Percentiles rank a stretch among this genome's conserved stretches.
Conservation (phyloP, 495 filamentous ascomycete genomes). For the Neurospora sp. region DNA sequence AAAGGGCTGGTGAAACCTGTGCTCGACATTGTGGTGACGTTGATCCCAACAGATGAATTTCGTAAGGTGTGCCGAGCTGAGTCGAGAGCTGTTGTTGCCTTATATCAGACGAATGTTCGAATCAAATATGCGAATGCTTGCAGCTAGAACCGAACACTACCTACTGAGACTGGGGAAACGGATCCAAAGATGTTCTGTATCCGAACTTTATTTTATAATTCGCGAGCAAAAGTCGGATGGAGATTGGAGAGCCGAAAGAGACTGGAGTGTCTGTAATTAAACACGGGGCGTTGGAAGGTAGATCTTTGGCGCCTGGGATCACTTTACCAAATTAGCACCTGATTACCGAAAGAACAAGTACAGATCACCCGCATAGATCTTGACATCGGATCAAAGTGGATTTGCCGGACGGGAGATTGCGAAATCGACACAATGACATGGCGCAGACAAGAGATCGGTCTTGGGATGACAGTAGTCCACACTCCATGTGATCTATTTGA, state of each 20-base stretch:
- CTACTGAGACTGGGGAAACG: background rate
- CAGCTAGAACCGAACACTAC: background rate
- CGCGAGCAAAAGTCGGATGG: background rate
- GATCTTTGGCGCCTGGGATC: background rate
- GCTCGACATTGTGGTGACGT: constrained; percentile 31
- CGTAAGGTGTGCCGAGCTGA: background rate
- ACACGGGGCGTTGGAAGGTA: background rate
- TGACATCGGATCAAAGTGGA: background rate
- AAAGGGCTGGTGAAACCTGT: constrained; percentile 46
- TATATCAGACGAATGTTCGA: background rate
- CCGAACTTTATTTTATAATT: background rate
- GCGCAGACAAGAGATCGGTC: background rate
- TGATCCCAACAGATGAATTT: background rate
- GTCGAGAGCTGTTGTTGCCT: background rate
- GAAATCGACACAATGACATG: background rate
- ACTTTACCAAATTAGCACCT: background rate
- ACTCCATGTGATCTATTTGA: background rate
- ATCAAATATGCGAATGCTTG: background rate
- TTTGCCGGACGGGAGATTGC: background rate
- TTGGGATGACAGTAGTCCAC: background rate
- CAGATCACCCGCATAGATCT: background rate
- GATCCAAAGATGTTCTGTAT: background rate
- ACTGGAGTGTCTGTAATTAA: background rate
- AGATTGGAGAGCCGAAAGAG: background rate
- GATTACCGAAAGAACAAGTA: background rate